A percentile compares a stretch with the other conserved stretches of the same genome.
These are phyloP conservation scores for Poterioochromonas sp. DNA, from an alignment of 352 stramenopile genomes.

Conservation along the genomic window DNA sequence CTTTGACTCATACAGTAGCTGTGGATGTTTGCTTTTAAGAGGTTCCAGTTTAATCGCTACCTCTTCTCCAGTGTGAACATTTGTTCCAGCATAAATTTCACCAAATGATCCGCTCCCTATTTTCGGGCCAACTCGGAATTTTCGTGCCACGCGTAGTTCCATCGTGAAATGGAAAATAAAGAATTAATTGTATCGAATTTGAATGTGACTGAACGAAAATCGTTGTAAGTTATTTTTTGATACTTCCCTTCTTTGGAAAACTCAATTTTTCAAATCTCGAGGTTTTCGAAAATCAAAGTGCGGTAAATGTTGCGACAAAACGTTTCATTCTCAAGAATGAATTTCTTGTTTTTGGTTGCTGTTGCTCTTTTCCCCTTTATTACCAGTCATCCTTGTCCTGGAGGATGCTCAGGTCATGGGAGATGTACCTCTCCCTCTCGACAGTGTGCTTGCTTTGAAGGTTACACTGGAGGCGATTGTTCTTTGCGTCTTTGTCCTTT, in stretches of 20 bases:
- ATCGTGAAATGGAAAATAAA: too few species aligned
- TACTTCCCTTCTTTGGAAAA: too few species aligned
- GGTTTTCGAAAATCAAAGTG: too few species aligned
- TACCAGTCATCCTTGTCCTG: slow-evolving; percentile 56
- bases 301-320: too few species aligned
- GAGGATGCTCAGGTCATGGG: slow-evolving; percentile 73
- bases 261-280: too few species aligned
- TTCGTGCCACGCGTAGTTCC: slow-evolving; percentile 81
- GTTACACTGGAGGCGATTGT: slow-evolving; percentile 37
- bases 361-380: too few species aligned
- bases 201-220: too few species aligned
- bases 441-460: slow-evolving; percentile 46
- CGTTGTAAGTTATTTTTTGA: too few species aligned
- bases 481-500: slow-evolving; percentile 50
- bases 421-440: slow-evolving; percentile 52
- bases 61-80: slow-evolving; percentile 58
- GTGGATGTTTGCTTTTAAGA: slow-evolving; percentile 68
- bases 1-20: slow-evolving; percentile 83
- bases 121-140: slow-evolving; percentile 80
- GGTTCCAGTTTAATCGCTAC: slow-evolving; percentile 84
- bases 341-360: too few species aligned
- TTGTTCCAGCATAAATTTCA: slow-evolving; percentile 82
- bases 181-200: too few species aligned
- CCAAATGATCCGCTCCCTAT: slow-evolving; percentile 84
- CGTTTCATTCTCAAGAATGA: too few species aligned